phyloP scores from a whole-genome alignment of 371 early-diverging fungal genomes.

The Blastocladiella emersonii region DNA sequence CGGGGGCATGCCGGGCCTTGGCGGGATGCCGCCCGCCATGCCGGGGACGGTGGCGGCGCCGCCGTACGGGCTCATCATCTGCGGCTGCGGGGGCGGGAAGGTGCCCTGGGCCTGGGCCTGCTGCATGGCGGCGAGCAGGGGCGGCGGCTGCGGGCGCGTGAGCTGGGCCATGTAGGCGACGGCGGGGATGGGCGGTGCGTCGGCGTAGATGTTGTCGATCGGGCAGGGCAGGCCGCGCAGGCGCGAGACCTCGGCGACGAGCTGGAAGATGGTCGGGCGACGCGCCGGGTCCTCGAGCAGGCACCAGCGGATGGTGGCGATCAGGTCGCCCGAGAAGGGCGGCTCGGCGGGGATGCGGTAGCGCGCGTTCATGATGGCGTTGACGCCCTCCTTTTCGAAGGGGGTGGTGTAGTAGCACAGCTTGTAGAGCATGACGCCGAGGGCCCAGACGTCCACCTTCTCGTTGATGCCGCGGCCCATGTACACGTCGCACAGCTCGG shows the following conservation, averaged over 20 bases:
- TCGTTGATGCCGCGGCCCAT: conserved; percentile 62
- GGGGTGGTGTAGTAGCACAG: conserved; percentile 75
- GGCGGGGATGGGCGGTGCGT: neutral
- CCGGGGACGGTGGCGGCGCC: no score
- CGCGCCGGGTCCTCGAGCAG: conserved; percentile 55
- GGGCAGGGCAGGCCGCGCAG: conserved; percentile 53
- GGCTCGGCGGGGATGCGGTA: conserved; percentile 61
- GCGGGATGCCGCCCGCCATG: no score
- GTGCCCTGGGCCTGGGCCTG: neutral
- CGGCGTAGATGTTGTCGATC: conserved; percentile 22
- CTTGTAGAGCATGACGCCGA: conserved; percentile 84
- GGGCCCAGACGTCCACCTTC: conserved; percentile 54
- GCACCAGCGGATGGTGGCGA: conserved; percentile 50
- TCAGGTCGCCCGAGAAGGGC: conserved; percentile 44
- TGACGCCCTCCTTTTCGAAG: conserved; percentile 72
- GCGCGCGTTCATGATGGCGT: conserved; percentile 78
- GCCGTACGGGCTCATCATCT: no score
- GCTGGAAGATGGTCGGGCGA: conserved; percentile 64
- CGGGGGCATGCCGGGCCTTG: no score
- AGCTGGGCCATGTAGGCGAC: conserved; percentile 15
- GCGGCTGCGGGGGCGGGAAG: no score
- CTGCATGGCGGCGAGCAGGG: neutral
- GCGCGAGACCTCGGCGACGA: conserved; percentile 44
- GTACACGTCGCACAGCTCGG: conserved; percentile 84
- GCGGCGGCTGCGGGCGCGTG: conserved; percentile 8